Conservation (phyloP, 257 asterid species). For the Mitragyna speciosa region DNA sequence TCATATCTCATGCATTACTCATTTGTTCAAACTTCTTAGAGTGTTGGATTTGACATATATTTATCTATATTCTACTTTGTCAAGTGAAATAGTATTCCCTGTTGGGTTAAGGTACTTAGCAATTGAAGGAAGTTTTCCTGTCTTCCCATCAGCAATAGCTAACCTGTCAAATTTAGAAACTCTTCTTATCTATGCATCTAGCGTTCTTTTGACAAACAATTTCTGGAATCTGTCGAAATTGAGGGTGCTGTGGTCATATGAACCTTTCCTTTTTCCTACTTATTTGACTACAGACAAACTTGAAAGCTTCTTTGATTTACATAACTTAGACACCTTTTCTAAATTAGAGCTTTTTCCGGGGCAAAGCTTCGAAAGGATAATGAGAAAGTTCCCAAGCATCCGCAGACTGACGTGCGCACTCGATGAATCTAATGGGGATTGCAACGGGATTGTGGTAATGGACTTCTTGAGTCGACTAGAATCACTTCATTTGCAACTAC, state of each 20-base stretch:
- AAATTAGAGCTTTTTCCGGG: not conserved
- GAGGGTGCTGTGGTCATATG: not conserved
- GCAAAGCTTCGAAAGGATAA: not conserved
- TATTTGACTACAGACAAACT: not conserved
- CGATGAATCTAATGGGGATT: not conserved
- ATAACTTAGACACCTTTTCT: not conserved
- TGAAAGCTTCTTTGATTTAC: not conserved
- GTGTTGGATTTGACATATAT: conserved; percentile 1
- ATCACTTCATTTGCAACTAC: not conserved
- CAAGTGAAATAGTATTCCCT: not conserved
- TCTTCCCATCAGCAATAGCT: not conserved
- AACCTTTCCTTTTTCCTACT: not conserved
- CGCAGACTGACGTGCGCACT: not conserved
- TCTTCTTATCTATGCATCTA: not conserved
- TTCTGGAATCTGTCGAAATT: not conserved
- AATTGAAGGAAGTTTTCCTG: too few relatives aligned
- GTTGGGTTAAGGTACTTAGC: conserved; percentile 8
- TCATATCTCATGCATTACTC: not conserved
- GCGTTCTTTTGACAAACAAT: not conserved
- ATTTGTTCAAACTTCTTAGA: conserved; percentile 2
- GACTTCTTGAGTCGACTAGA: not conserved
- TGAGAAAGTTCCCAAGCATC: not conserved
- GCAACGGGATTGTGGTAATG: not conserved
- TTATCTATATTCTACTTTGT: not conserved
- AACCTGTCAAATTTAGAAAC: conserved; percentile 5